Percentiles rank a stretch among this genome's conserved stretches.
Evolutionary conservation across 2,329 filamentous ascomycete species (phyloP).

Genomic region (Trichoderma brevicompactum): DNA sequence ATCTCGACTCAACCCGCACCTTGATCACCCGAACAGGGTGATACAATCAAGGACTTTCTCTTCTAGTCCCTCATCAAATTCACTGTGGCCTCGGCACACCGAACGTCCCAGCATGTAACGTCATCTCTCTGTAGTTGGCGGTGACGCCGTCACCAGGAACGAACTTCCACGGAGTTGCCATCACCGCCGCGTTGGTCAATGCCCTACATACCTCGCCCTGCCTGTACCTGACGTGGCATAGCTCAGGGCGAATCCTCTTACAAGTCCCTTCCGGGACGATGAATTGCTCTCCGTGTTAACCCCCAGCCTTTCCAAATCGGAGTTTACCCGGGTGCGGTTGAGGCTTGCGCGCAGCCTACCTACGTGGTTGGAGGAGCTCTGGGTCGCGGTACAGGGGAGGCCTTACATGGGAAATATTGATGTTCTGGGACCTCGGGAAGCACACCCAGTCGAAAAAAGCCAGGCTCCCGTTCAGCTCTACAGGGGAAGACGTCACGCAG

Average conservation of each 20-base stretch:
- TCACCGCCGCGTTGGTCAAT: background rate
- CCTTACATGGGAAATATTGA: background rate
- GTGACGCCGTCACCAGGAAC: background rate
- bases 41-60: background rate
- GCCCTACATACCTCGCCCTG: slow-evolving; percentile 18
- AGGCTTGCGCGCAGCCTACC: background rate
- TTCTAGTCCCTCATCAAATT: background rate
- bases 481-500: slow-evolving; percentile 3
- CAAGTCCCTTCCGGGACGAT: background rate
- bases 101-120: background rate
- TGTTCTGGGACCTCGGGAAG: background rate
- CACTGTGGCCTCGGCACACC: background rate
- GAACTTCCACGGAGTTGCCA: background rate
- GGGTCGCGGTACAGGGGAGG: background rate
- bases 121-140: background rate
- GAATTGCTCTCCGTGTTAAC: background rate
- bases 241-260: slow-evolving; percentile 1
- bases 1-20: background rate
- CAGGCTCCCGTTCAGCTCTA: background rate
- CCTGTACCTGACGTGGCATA: slow-evolving; percentile 23
- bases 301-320: background rate
- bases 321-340: slow-evolving; percentile 2
- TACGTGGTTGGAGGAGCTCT: background rate
- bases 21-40: slow-evolving; percentile 10
- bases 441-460: background rate